phyloP scores from a whole-genome alignment of 1,284 basidiomycete species.

The Anthracocystis panici-leucophaei region DNA sequence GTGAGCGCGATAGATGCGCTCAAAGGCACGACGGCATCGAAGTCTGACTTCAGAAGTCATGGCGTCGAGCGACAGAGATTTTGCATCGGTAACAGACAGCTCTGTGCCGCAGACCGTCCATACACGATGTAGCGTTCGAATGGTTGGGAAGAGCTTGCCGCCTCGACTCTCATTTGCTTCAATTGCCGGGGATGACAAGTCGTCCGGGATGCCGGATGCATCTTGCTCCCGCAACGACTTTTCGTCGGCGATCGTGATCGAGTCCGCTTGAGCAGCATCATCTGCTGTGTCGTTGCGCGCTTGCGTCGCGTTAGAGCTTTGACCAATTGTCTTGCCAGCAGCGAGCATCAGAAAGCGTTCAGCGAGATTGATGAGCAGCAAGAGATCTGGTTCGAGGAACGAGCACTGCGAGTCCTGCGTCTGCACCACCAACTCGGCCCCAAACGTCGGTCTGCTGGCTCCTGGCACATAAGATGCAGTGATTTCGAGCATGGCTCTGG shows the following conservation, averaged over 20 bases:
- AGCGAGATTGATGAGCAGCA: constrained; percentile 54
- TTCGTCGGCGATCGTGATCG: constrained; percentile 10
- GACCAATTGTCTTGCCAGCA: neutral
- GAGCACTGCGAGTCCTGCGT: constrained; percentile 26
- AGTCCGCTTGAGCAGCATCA: neutral
- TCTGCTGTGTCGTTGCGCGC: constrained; percentile 1
- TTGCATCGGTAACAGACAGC: constrained; percentile 33
- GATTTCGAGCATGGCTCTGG: constrained; percentile 75
- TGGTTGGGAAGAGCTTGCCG: constrained; percentile 23
- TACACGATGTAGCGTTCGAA: constrained; percentile 52
- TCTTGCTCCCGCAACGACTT: constrained; percentile 12
- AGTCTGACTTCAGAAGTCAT: constrained; percentile 33
- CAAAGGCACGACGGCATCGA: constrained; percentile 72
- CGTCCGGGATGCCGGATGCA: constrained; percentile 45
- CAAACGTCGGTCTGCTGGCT: constrained; percentile 35
- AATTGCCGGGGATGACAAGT: constrained; percentile 40
- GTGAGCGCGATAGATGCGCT: constrained; percentile 85
- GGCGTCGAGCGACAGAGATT: constrained; percentile 43
- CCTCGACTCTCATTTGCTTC: constrained; percentile 9
- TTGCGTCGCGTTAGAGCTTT: neutral
- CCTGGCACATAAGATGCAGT: constrained; percentile 61
- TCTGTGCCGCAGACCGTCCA: constrained; percentile 38
- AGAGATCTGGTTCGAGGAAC: constrained; percentile 51
- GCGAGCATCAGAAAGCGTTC: constrained; percentile 53
- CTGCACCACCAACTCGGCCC: constrained; percentile 40